Percentiles rank a stretch among this genome's conserved stretches.
These are phyloP conservation scores for Arthrinium puccinioides DNA, from an alignment of 2,329 filamentous ascomycete species.

Conservation along the genomic window DNA sequence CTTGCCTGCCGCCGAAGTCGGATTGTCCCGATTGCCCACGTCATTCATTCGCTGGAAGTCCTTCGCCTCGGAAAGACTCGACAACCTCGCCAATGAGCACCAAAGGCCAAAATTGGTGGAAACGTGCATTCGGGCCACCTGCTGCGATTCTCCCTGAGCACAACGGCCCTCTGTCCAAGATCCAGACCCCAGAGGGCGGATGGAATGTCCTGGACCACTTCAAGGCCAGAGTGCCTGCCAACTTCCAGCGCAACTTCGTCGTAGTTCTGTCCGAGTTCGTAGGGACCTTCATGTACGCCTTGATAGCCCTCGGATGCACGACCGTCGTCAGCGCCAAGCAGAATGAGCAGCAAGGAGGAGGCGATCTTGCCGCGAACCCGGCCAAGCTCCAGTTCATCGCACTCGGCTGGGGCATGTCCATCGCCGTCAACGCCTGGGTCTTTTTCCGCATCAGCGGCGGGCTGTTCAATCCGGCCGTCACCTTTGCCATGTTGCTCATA, in stretches of 20 bases:
- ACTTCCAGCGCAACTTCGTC: background rate
- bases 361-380: background rate
- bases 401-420: conserved; percentile 3
- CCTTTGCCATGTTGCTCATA: conserved; percentile 3
- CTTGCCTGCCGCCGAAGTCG: no score
- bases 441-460: conserved; percentile 4
- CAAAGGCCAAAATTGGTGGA: no score
- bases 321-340: background rate
- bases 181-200: background rate
- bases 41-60: no score
- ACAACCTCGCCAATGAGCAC: no score
- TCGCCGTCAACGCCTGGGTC: conserved; percentile 4
- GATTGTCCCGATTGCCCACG: no score
- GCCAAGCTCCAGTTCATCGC: conserved; percentile 4
- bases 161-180: no score
- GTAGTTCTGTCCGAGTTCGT: conserved; percentile 3
- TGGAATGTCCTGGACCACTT: conserved; percentile 2
- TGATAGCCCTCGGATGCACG: conserved; percentile 2
- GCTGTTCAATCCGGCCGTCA: conserved; percentile 4
- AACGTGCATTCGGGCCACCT: no score
- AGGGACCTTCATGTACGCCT: conserved; percentile 3
- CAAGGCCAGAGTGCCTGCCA: background rate
- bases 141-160: no score
- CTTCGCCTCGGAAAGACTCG: no score
- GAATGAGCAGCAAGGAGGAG: background rate